Conservation (phyloP, 768 basidiomycete genomes). For the Serendipita sp. region DNA sequence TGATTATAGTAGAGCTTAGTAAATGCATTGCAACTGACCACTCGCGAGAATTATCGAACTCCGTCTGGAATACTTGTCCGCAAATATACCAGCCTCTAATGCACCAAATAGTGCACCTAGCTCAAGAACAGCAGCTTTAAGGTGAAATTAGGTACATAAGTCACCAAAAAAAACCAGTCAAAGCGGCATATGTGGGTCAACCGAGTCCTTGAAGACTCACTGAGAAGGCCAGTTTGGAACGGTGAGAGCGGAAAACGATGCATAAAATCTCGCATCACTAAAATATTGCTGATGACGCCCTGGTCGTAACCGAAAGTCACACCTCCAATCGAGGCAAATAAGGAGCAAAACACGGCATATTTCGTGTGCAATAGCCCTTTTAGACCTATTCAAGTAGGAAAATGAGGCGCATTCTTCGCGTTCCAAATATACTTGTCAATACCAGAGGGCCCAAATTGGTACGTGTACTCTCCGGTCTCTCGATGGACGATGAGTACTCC, state of each 20-base stretch:
- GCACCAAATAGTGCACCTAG: conserved; percentile 69
- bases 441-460: conserved; percentile 46
- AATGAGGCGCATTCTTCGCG: neutral
- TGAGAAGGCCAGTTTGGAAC: conserved; percentile 62
- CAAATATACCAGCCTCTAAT: conserved; percentile 45
- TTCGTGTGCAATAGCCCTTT: conserved; percentile 47
- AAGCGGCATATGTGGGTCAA: neutral
- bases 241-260: conserved; percentile 53
- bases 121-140: conserved; percentile 56
- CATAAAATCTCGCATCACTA: conserved; percentile 66
- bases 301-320: conserved; percentile 73
- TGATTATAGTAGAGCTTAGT: neutral
- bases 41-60: conserved; percentile 53
- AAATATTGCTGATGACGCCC: conserved; percentile 72
- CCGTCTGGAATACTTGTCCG: conserved; percentile 52
- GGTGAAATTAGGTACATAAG: neutral
- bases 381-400: conserved; percentile 28
- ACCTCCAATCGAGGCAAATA: conserved; percentile 58
- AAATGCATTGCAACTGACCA: conserved; percentile 26
- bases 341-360: conserved; percentile 49
- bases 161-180: neutral
- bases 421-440: neutral
- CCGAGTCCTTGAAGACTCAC: conserved; percentile 26
- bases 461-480: conserved; percentile 29
- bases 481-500: neutral